phyloP scores from a whole-genome alignment of 2,329 filamentous ascomycete species.

The Exophiala xenobiotica region DNA sequence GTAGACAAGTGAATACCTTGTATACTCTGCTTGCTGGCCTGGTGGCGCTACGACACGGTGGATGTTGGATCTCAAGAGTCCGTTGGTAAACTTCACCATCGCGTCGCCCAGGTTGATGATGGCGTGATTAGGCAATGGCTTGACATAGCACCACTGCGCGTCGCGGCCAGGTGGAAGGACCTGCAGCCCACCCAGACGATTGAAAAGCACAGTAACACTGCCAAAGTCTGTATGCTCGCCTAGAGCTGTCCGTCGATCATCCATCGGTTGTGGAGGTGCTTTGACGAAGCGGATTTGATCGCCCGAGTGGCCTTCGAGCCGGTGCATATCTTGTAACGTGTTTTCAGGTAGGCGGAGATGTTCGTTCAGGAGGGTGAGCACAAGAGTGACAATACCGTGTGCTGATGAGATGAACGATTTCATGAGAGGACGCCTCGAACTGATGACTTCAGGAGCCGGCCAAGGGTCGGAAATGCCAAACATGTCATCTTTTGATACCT shows the following conservation, averaged over 20 bases:
- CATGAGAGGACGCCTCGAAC: conserved; percentile 38
- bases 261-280: conserved; percentile 47
- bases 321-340: conserved; percentile 49
- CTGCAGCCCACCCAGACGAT: conserved; percentile 56
- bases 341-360: conserved; percentile 44
- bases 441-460: conserved; percentile 46
- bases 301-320: conserved; percentile 43
- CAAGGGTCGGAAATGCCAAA: conserved; percentile 40
- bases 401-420: conserved; percentile 46
- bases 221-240: conserved; percentile 60
- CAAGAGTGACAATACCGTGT: conserved; percentile 47
- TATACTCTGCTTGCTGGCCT: conserved; percentile 45
- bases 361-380: conserved; percentile 47
- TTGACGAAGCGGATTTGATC: conserved; percentile 57
- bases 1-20: conserved; percentile 56
- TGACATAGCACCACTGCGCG: conserved; percentile 53
- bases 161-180: conserved; percentile 46
- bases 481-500: conserved; percentile 56
- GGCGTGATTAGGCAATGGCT: conserved; percentile 48
- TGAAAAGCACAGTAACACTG: conserved; percentile 57
- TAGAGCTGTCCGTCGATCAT: conserved; percentile 45
- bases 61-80: conserved; percentile 41
- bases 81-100: conserved; percentile 47
- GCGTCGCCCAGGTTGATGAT: conserved; percentile 39
- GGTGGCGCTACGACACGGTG: conserved; percentile 55